phyloP scores from a whole-genome alignment of 495 filamentous ascomycete genomes.

The Umbilicaria muhlenbergii region DNA sequence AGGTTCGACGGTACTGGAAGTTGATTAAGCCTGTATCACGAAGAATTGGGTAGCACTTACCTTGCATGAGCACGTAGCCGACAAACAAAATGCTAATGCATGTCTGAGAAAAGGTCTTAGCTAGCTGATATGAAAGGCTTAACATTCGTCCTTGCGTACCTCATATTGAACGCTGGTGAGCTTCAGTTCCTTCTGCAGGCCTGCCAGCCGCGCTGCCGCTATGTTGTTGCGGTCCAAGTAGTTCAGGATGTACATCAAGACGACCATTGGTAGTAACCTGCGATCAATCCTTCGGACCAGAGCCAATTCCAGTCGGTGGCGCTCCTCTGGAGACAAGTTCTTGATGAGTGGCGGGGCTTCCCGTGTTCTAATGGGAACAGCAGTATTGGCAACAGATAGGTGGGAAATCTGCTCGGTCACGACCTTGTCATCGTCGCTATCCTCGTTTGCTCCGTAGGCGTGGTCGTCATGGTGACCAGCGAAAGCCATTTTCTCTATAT shows the following conservation, averaged over 20 bases:
- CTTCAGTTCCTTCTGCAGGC: conserved; percentile 32
- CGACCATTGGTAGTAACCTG: conserved; percentile 43
- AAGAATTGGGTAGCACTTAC: conserved; percentile 18
- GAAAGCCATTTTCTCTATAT: too few relatives aligned
- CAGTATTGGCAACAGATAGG: too few relatives aligned
- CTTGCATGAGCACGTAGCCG: conserved; percentile 42
- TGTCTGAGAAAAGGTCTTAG: conserved; percentile 21
- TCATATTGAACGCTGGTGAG: conserved; percentile 31
- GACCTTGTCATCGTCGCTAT: too few relatives aligned
- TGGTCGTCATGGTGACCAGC: too few relatives aligned
- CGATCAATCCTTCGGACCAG: conserved; percentile 51
- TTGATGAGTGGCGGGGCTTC: conserved; percentile 36
- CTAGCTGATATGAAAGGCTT: background rate
- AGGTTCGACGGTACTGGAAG: conserved; percentile 25
- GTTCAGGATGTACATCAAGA: conserved; percentile 67
- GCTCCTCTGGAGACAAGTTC: conserved; percentile 32
- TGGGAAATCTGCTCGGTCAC: too few relatives aligned
- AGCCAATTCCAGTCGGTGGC: conserved; percentile 27
- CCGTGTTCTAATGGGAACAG: background rate
- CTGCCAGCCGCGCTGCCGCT: conserved; percentile 35
- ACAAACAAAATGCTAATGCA: conserved; percentile 57
- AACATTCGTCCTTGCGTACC: conserved; percentile 7
- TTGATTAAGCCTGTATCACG: background rate
- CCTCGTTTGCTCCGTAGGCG: too few relatives aligned
- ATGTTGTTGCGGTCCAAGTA: conserved; percentile 61